Conservation (phyloP, 495 filamentous ascomycete species). For the Stereocaulon alpinum region DNA sequence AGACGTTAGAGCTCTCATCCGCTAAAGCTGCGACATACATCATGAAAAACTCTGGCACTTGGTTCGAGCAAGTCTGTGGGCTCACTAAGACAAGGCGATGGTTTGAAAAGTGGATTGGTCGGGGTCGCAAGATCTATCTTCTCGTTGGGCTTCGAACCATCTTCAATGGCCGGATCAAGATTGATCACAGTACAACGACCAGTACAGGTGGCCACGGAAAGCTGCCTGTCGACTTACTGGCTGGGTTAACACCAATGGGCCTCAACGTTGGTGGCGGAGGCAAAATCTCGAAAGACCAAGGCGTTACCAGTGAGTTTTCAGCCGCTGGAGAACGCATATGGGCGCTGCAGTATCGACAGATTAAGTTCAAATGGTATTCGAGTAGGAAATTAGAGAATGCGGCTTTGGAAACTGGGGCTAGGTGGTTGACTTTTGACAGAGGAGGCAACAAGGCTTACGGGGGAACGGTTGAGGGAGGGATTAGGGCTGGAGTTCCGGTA, state of each 20-base stretch:
- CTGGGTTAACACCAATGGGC: not conserved
- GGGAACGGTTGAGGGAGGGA: not conserved
- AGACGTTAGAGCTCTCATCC: not conserved
- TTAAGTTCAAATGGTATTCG: not conserved
- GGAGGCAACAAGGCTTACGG: not conserved
- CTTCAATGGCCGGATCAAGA: not conserved
- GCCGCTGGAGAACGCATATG: not conserved
- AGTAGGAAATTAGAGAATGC: not conserved
- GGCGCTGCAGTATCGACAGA: slow-evolving; percentile 2
- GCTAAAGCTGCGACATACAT: not conserved
- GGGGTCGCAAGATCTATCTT: not conserved
- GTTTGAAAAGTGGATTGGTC: not conserved
- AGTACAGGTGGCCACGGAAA: not conserved
- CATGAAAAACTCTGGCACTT: not conserved
- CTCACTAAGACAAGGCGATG: not conserved
- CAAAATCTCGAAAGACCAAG: not conserved
- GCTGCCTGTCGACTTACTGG: not conserved
- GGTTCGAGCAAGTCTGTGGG: not conserved
- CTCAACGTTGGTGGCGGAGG: not conserved
- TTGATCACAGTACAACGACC: not conserved
- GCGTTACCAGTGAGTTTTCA: not conserved
- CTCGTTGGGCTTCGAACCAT: not conserved
- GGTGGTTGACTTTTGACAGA: not conserved
- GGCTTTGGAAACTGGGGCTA: not conserved
- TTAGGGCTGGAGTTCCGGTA: too few species aligned